Percentiles rank a stretch among this genome's conserved stretches.
These are phyloP conservation scores for Talaromyces nanjingensis DNA, from an alignment of 495 filamentous ascomycete genomes.

Conservation along the genomic window DNA sequence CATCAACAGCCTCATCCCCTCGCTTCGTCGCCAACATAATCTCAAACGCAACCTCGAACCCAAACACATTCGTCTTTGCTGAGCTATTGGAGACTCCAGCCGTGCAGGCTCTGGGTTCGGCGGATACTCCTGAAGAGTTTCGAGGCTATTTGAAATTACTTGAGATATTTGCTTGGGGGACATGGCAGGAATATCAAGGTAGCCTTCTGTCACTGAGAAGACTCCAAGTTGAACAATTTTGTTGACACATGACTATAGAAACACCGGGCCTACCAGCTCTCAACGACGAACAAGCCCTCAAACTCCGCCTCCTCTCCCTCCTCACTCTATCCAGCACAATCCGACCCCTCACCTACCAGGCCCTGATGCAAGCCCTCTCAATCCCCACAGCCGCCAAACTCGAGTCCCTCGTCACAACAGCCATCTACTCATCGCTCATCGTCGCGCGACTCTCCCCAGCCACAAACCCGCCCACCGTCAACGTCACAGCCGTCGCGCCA, in stretches of 20 bases:
- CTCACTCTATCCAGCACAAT: constrained; percentile 61
- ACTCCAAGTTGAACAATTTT: background rate
- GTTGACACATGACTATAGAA: constrained; percentile 22
- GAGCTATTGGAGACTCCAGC: constrained; percentile 82
- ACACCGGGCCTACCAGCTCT: constrained; percentile 61
- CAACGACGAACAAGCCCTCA: constrained; percentile 64
- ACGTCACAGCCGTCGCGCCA: constrained; percentile 70
- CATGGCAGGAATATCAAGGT: constrained; percentile 72
- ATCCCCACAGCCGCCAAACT: constrained; percentile 63
- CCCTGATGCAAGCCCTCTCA: constrained; percentile 58
- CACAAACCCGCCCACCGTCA: constrained; percentile 54
- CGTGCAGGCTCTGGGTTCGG: constrained; percentile 61
- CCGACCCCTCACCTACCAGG: constrained; percentile 62
- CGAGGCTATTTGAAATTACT: constrained; percentile 62
- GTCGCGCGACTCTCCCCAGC: constrained; percentile 74
- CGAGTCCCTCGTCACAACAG: constrained; percentile 82
- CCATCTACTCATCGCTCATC: constrained; percentile 81
- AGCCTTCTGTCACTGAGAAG: constrained; percentile 10
- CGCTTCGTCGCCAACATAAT: constrained; percentile 82
- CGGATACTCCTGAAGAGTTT: constrained; percentile 41
- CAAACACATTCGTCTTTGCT: constrained; percentile 89
- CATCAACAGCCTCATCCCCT: constrained; percentile 63
- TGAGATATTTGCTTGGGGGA: constrained; percentile 90
- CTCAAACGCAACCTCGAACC: constrained; percentile 75
- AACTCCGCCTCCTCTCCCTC: constrained; percentile 87